phyloP scores from a whole-genome alignment of 2,329 filamentous ascomycete genomes.

The Hymenoscyphus repandus region DNA sequence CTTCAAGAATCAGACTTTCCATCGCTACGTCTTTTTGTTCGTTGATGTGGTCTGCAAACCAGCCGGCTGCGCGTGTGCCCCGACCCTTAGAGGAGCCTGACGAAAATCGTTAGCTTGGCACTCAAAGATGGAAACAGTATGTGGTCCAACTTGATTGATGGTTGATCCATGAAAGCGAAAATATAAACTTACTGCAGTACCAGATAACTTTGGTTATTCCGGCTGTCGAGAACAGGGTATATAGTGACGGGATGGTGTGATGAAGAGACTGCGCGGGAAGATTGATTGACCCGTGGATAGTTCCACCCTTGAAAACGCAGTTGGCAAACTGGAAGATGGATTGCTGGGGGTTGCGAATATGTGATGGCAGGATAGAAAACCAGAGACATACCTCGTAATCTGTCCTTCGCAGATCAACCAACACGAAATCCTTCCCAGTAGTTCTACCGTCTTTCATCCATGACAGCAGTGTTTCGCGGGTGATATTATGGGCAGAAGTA shows the following conservation, averaged over 20 bases:
- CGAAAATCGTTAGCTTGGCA: slow-evolving; percentile 3
- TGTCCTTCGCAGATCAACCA: slow-evolving; percentile 32
- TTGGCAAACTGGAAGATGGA: background rate
- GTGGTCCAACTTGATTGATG: background rate
- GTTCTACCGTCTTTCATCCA: slow-evolving; percentile 4
- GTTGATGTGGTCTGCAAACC: slow-evolving; percentile 35
- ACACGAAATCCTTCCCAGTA: slow-evolving; percentile 23
- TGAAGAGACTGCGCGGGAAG: slow-evolving; percentile 32
- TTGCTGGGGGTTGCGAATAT: background rate
- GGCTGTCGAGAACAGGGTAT: slow-evolving; percentile 27
- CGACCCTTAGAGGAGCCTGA: slow-evolving; percentile 34
- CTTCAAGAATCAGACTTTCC: slow-evolving; percentile 30
- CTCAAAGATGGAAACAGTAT: too few species aligned
- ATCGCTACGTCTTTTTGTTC: slow-evolving; percentile 27
- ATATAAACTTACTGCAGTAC: slow-evolving; percentile 24
- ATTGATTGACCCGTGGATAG: slow-evolving; percentile 31
- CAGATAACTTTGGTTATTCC: slow-evolving; percentile 26
- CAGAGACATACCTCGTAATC: background rate
- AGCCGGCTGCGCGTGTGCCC: slow-evolving; percentile 33
- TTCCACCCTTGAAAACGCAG: slow-evolving; percentile 26
- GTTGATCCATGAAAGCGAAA: background rate
- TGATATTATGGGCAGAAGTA: background rate
- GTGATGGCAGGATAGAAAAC: background rate
- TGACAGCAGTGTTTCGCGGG: slow-evolving; percentile 1
- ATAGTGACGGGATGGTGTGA: slow-evolving; percentile 27